Percentiles rank a stretch among this genome's conserved stretches.
Evolutionary conservation across 768 basidiomycete genomes (phyloP).

Genomic region (Zangia roseola): DNA sequence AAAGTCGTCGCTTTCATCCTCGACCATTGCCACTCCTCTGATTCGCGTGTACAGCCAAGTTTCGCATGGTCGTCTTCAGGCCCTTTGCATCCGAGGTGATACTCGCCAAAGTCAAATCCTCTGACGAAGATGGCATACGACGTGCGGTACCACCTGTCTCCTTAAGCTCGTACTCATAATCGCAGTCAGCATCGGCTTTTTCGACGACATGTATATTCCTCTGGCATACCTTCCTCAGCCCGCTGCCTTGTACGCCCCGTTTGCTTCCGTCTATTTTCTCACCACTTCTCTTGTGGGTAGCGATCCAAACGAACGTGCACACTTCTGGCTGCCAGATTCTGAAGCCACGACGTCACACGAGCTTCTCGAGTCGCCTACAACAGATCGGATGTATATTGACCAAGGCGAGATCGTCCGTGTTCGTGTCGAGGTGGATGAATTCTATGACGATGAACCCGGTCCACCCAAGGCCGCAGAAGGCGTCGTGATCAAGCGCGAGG

Average conservation of each 20-base stretch:
- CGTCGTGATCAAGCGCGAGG: conserved; percentile 52
- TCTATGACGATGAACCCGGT: conserved; percentile 84
- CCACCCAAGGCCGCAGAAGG: conserved; percentile 76
- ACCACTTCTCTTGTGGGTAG: conserved; percentile 34
- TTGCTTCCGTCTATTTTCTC: not conserved
- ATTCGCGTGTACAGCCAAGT: conserved; percentile 56
- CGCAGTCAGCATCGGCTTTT: conserved; percentile 85
- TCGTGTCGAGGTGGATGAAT: conserved; percentile 79
- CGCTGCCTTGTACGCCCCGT: conserved; percentile 62
- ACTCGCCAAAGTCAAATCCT: conserved; percentile 83
- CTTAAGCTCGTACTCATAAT: not conserved
- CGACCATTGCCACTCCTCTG: not conserved
- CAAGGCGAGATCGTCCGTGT: conserved; percentile 72
- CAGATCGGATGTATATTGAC: conserved; percentile 80
- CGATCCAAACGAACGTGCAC: conserved; percentile 78
- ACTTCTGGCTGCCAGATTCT: conserved; percentile 78
- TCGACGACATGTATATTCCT: conserved; percentile 91
- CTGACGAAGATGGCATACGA: conserved; percentile 81
- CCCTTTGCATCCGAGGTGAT: conserved; percentile 91
- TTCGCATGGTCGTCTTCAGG: conserved; percentile 87
- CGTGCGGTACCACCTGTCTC: conserved; percentile 45
- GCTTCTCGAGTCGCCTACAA: conserved; percentile 64
- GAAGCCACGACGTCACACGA: conserved; percentile 51
- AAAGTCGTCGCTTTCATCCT: conserved; percentile 47
- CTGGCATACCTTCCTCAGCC: conserved; percentile 77